phyloP scores from a whole-genome alignment of 352 stramenopile genomes.

The Globisporangium viniferum region DNA sequence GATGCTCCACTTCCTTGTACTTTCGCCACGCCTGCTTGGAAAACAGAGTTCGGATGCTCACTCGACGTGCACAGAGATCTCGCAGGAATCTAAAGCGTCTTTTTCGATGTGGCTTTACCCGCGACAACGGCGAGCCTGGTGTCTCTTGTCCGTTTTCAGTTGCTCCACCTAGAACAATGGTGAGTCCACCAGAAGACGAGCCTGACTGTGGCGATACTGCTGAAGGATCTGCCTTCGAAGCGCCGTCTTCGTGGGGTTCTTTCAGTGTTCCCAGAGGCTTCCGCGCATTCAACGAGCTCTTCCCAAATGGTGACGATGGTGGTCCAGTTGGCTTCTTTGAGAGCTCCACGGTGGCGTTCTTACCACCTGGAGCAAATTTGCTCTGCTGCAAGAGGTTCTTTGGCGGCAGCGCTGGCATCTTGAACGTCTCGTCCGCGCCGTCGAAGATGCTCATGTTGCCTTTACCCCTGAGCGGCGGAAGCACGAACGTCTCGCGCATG shows the following conservation, averaged over 20 bases:
- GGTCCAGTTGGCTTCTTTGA: background rate
- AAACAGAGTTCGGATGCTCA: slow-evolving; percentile 37
- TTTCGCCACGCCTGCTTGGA: slow-evolving; percentile 55
- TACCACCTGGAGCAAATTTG: slow-evolving; percentile 14
- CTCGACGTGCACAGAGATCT: slow-evolving; percentile 29
- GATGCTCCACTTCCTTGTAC: slow-evolving; percentile 42
- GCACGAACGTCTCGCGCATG: slow-evolving; percentile 74
- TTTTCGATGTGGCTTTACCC: slow-evolving; percentile 13
- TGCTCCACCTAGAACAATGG: background rate
- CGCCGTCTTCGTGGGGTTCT: background rate
- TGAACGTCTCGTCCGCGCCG: slow-evolving; percentile 62
- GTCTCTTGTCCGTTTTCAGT: background rate
- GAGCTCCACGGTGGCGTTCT: background rate
- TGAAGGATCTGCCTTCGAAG: background rate
- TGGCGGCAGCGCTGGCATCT: slow-evolving; percentile 70
- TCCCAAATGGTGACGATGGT: background rate
- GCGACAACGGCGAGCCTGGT: slow-evolving; percentile 12
- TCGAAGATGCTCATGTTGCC: slow-evolving; percentile 57
- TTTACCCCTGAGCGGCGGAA: slow-evolving; percentile 68
- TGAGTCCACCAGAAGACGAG: background rate
- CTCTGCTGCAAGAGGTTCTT: slow-evolving; percentile 33
- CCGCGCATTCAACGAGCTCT: slow-evolving; percentile 1
- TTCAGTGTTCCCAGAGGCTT: slow-evolving; percentile 7
- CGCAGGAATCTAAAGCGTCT: slow-evolving; percentile 36
- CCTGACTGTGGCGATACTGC: background rate